Conservation (phyloP, 23 red algal genomes). For the Pyropia yezoensis region DNA sequence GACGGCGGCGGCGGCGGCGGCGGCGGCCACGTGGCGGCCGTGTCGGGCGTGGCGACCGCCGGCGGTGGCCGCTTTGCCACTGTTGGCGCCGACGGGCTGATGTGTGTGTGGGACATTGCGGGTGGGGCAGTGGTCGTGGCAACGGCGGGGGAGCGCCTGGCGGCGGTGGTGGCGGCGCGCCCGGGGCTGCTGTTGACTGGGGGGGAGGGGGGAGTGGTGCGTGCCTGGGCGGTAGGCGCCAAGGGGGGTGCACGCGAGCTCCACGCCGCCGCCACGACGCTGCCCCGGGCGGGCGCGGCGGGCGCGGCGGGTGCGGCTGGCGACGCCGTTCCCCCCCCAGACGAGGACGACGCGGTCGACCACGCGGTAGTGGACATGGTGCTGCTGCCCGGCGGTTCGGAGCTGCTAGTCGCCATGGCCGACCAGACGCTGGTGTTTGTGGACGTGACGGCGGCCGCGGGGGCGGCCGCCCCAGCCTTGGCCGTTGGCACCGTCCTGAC, state of each 20-base stretch:
- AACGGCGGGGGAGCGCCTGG: conserved; percentile 1
- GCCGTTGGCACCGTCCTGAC: conserved; percentile 1
- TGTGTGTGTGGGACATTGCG: conserved; percentile 25
- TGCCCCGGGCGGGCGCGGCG: too few relatives aligned
- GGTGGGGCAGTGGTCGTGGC: conserved; percentile 4
- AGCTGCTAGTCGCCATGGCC: conserved; percentile 15
- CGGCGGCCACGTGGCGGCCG: conserved; percentile 1
- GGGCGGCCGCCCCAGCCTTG: neutral
- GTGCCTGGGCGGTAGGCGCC: neutral
- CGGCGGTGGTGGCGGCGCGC: conserved; percentile 4
- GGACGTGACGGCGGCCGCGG: neutral
- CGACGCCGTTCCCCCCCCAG: too few relatives aligned
- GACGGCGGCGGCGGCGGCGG: too few relatives aligned
- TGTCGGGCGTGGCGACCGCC: conserved; percentile 13
- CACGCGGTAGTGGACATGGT: neutral
- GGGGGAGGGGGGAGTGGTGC: conserved; percentile 12
- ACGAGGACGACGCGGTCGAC: too few relatives aligned
- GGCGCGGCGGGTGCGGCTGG: too few relatives aligned
- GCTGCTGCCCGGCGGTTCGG: neutral
- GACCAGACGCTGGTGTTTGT: conserved; percentile 45
- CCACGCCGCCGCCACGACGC: too few relatives aligned
- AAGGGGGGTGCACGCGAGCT: neutral
- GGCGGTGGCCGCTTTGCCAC: conserved; percentile 10
- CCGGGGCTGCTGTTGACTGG: conserved; percentile 1
- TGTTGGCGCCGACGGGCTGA: conserved; percentile 1